Base-by-base conservation (phyloP, 2,329 filamentous ascomycete genomes). In the Penicillium nordicum region DNA sequence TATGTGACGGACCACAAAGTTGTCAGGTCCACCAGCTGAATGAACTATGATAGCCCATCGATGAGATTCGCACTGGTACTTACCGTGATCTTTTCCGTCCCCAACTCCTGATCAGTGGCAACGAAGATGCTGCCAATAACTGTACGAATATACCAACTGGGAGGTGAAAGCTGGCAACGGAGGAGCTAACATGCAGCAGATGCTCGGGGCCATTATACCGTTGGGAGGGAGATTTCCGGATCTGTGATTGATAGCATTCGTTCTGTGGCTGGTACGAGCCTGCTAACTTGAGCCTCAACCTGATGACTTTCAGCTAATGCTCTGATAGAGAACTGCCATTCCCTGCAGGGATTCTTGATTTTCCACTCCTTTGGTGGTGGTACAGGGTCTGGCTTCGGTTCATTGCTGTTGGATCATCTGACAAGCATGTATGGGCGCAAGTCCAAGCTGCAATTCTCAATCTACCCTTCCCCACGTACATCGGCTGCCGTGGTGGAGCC, bases 351-450 rank as follows among this genome's bases (percentile, higher is more conserved):
- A 53, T 88, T 88, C 77, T 74, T 87, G 61, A 82, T 87, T 71
- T 88, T 88, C 78, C 85, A 87, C 75, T 87, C 84, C 10, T 87
- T 87, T 62, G 85, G 85, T 62, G 85, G 85, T 68, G 85, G 85
- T 74, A 88, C 85, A 60, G 85, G 85, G 50, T 87, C 84, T 63
- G 85, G 85, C 48, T 87, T 87, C 63, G 85, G 85, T 66, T 83
- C 84, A 54, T 79, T 88, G 42, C 76, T 88, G 59, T 78, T 87
- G 47, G 85, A 88, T 72, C 82, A 83, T 63, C 79, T 88, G 52
- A 82, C 84, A 48, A 80, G 81, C 63, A 84, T 87, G 68, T 88
- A 85, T 68, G 83, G 82, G 73, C 87, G 87, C 79, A 88, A 87
- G 76, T 85, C 79, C 67, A 87, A 87, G 77, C 81, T 87, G 53